Base-by-base conservation (phyloP, 495 filamentous ascomycete genomes). In the Penicillium argentinense region DNA sequence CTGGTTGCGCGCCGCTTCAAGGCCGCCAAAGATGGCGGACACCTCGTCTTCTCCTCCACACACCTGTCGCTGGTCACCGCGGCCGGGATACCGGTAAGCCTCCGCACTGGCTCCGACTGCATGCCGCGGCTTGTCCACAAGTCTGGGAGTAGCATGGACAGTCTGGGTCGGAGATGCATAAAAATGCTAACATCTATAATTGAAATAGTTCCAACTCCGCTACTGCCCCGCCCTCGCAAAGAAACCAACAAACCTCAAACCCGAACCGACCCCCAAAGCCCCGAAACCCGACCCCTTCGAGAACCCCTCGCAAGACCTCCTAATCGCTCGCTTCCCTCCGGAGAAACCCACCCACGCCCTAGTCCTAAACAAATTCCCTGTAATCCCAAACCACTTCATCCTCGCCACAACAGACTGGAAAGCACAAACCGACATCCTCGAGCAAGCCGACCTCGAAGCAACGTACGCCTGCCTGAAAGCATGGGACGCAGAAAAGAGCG, bases 341-440 rank as follows among this genome's bases (percentile, higher is more conserved):
- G 53, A 57, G n/a, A 61, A 66, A 19, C 76, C 78, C 9, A 69
- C 71, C 6, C 86, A 92, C 64, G 65, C 75, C 47, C 73, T 92
- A 27, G 79, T 92, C 19, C 69, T 95, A 37, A 92, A 92, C 69
- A 92, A 91, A 60, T 95, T 81, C 58, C 86, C 89, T 13, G 76
- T 95, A 14, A 87, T 91, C 23, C 78, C 79, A 0, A 77, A 88
- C 39, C 89, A 95, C 63, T 89, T 87, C 67, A 89, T 95, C 47
- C 74, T 95, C 39, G 78, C 83, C 1, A 95, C 89, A 1, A 80
- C 60, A 38, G 65, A 62, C 16, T 83, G 85, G 72, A 80, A 84
- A 51, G 60, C 68, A 3, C 89, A 92, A 65, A 86, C 84, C 1
- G 72, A 87, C 54, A 44, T 89, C 0, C 69, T 95, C 4, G 83